Conservation (phyloP, 805 yeast species). For the Myxozyma geophila region DNA sequence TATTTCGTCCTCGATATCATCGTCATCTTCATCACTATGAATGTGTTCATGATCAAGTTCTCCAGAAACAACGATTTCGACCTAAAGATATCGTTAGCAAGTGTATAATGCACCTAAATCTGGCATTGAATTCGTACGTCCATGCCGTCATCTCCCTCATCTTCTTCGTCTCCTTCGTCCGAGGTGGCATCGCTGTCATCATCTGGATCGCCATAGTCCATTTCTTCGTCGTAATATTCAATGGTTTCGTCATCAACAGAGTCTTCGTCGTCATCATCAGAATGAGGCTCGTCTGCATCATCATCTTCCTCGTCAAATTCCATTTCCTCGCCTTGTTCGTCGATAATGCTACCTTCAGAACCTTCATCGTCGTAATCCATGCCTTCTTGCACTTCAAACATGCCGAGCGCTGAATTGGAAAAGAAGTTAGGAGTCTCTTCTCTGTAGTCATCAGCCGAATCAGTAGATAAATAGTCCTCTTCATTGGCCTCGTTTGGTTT, state of each 20-base stretch:
- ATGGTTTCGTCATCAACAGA: conserved; percentile 41
- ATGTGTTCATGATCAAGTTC: conserved; percentile 43
- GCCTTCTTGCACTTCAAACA: conserved; percentile 83
- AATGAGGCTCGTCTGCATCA: conserved; percentile 45
- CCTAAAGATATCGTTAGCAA: conserved; percentile 12
- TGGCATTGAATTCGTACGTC: conserved; percentile 34
- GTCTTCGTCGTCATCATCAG: conserved; percentile 45
- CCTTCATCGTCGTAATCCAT: conserved; percentile 67
- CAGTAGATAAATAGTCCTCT: conserved; percentile 53
- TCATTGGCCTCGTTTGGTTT: conserved; percentile 55
- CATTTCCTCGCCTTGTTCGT: conserved; percentile 50
- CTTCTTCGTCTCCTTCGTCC: conserved; percentile 39
- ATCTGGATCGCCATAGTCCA: conserved; percentile 39
- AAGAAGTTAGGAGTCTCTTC: conserved; percentile 85
- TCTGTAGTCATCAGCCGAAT: conserved; percentile 42
- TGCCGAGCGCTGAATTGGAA: conserved; percentile 87
- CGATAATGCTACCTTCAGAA: conserved; percentile 47
- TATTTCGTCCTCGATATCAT: conserved; percentile 21
- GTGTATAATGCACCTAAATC: background rate
- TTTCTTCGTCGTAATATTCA: conserved; percentile 38
- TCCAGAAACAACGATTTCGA: conserved; percentile 36
- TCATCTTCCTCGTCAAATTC: conserved; percentile 50
- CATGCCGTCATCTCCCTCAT: conserved; percentile 40
- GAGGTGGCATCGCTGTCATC: conserved; percentile 16
- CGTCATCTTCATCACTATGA: conserved; percentile 35